Base-by-base conservation (phyloP, 768 basidiomycete genomes). In the Lentinula lateritia region DNA sequence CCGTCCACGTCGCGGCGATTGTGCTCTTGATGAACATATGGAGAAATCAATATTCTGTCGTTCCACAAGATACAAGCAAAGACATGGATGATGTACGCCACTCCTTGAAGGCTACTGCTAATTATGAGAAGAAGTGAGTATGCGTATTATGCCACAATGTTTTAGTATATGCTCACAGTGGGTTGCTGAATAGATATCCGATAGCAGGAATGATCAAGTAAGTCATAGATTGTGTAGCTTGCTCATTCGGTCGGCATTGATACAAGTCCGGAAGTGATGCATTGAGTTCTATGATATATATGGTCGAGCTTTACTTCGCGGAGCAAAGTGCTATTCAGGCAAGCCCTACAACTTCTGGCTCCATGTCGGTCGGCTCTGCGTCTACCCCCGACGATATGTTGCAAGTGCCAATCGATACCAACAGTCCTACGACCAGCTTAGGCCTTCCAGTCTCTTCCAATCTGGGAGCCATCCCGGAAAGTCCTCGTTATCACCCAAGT, bases 1-100 rank as follows among this genome's bases (percentile, higher is more conserved):
- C 77, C 5, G 78, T 80, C 67, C 80, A 78, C 62, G 75, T 74
- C 1, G 72, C 79, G 1, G 76, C 75, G 0, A 72, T 82, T 34
- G 75, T 84, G 5, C 71, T 83, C 3, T 69, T 84, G 39, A 71
- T 84, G 63, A 79, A 77, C 53, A 74, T 83, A n/a, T 83, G 75
- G 81, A 78, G 72, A 38, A 41, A 50, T 34, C 48, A 50, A 36
- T 16, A 32, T 12, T 20, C 32, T 15, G 16, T 28, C 8, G 32
- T 50, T 34, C 42, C 32, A 10, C 34, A 43, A 39, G 58, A 59
- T 13, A n/a, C 41, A 35, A 50, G 35, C 43, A 46, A 50, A 48
- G 58, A 46, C 18, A 34, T 46, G 34, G 35, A 46, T 35, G 58
- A 50, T 50, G 58, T 45, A 18, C 36, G 23, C n/a, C 16, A 45